These are phyloP conservation scores for Chlamydomonas incerta DNA, from an alignment of 139 green algal species.

Conservation along the genomic window DNA sequence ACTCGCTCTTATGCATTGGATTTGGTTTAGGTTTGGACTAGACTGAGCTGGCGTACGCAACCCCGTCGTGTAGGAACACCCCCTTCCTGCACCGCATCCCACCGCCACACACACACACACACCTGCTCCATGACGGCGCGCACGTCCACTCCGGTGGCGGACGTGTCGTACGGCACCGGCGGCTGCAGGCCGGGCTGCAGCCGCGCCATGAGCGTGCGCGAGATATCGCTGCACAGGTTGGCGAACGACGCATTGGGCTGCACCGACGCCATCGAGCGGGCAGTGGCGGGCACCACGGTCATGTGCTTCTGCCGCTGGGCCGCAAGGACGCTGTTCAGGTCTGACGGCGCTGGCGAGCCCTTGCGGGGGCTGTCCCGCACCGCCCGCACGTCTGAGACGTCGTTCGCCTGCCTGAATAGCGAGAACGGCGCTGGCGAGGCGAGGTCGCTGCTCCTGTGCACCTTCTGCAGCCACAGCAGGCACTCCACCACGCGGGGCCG, in stretches of 20 bases:
- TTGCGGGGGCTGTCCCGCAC: constrained; percentile 27
- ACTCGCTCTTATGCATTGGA: too few relatives aligned
- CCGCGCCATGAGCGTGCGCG: background rate
- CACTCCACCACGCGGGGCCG: constrained; percentile 68
- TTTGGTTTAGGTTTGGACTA: too few relatives aligned
- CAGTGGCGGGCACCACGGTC: constrained; percentile 24
- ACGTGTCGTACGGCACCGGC: background rate
- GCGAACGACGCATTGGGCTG: background rate
- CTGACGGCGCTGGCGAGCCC: background rate
- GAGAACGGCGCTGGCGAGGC: background rate
- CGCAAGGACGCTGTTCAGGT: constrained; percentile 8
- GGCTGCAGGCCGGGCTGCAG: constrained; percentile 1
- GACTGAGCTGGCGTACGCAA: too few relatives aligned
- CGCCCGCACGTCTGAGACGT: background rate
- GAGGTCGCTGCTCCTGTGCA: constrained; percentile 39
- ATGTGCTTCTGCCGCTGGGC: constrained; percentile 42
- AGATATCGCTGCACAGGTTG: constrained; percentile 16
- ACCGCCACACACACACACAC: too few relatives aligned
- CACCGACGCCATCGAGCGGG: constrained; percentile 3
- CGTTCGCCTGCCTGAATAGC: background rate
- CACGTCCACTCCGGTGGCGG: too few relatives aligned
- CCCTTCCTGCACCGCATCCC: too few relatives aligned
- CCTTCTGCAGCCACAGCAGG: constrained; percentile 64
- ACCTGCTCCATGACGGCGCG: constrained; percentile 33
- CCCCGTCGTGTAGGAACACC: too few relatives aligned